These are phyloP conservation scores for Globisporangium camurandrum DNA, from an alignment of 352 stramenopile species.

Conservation along the genomic window DNA sequence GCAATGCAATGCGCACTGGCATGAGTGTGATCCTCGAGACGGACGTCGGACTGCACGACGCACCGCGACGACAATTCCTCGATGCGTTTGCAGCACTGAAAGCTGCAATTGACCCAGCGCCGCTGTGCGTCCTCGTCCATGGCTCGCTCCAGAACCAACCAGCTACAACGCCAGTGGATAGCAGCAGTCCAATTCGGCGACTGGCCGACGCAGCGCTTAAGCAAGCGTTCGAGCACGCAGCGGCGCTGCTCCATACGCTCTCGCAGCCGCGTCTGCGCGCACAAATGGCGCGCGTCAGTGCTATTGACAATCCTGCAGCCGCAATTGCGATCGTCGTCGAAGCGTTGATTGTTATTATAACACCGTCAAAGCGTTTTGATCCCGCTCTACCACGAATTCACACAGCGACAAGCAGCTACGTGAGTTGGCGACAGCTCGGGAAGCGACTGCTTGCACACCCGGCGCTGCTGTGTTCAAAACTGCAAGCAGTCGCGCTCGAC, in stretches of 20 bases:
- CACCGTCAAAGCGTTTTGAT: conserved; percentile 55
- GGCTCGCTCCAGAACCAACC: conserved; percentile 43
- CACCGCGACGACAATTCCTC: conserved; percentile 47
- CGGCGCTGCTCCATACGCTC: conserved; percentile 21
- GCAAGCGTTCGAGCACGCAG: conserved; percentile 30
- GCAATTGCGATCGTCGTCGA: conserved; percentile 71
- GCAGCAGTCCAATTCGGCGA: conserved; percentile 2
- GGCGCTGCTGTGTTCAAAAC: conserved; percentile 35
- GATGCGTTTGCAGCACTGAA: conserved; percentile 59
- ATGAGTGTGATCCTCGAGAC: conserved; percentile 67
- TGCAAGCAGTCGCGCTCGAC: conserved; percentile 33
- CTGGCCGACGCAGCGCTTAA: conserved; percentile 45
- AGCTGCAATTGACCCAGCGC: conserved; percentile 45
- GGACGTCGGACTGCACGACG: conserved; percentile 65
- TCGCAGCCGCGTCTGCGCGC: conserved; percentile 1
- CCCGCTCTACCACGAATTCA: conserved; percentile 30
- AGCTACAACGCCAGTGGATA: conserved; percentile 2
- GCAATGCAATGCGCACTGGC: conserved; percentile 30
- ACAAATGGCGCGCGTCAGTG: conserved; percentile 27
- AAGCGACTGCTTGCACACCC: conserved; percentile 41
- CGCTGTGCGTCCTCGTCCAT: conserved; percentile 55
- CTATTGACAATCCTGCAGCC: conserved; percentile 3
- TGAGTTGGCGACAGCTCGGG: conserved; percentile 71
- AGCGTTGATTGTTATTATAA: conserved; percentile 70
- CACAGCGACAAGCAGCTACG: too few species aligned